Evolutionary conservation across 1,284 basidiomycete genomes (phyloP), one percentile per base, ranked within the genome.

Genomic region (Pulchroboletus neoregius): DNA sequence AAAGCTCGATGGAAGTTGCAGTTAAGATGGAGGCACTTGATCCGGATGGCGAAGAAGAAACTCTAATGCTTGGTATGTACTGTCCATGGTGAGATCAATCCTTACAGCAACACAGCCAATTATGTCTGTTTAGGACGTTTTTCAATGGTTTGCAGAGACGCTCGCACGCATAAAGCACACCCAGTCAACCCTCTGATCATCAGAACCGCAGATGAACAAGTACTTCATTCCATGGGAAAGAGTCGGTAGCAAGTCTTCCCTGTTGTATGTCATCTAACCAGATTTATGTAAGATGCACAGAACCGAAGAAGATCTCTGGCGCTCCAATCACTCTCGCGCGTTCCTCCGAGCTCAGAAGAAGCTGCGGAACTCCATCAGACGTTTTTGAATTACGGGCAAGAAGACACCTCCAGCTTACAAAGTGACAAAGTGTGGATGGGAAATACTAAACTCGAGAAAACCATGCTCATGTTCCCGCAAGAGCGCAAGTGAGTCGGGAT

Each of bases 401-500:
- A 74, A 16, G 61, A 66, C 23, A 50, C 58, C 53, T 43, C 58
- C 39, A 45, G 63, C 52, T 20, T 56, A 3, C 60, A 60, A 16
- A 58, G 57, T n/a, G 73, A 80, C 46, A 71, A 72, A 15, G 78
- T 84, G 1, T 83, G 78, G 75, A 82, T 87, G 77, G 78, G 75
- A 0, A 77, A 84, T 48, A 85, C 84, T 0, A 68, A 68, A 39
- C 60, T 82, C 11, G 82, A 85, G 61, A 83, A 80, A 55, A 79
- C 75, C n/a, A 74, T 84, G 72, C 69, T 90, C 43, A 91, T 91
- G 86, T 90, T 90, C 61, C 88, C 89, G 0, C 88, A 91, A 69
- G 87, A 90, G 61, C 75, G 88, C 58, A 91, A 92, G 82, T 85
- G 51, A 62, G 80, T 68, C 2, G 24, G 11, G 28, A 26, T 42